Evolutionary conservation across 2,329 filamentous ascomycete species (phyloP).

Genomic region (Pyrenochaeta sp.): DNA sequence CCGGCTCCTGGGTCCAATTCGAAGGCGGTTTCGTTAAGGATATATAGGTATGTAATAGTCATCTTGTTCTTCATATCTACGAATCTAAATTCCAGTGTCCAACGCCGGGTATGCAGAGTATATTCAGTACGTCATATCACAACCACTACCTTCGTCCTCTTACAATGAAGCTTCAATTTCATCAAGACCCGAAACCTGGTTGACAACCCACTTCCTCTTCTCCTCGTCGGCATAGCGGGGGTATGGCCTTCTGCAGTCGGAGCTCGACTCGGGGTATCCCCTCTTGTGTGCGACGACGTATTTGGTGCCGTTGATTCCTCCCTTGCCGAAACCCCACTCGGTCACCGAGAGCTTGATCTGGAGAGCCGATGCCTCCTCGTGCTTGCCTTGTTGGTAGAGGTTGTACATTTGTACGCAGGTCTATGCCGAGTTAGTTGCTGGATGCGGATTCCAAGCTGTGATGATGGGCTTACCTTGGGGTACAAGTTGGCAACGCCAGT

Average conservation of each 20-base stretch:
- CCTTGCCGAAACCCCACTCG: conserved; percentile 65
- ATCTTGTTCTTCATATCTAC: background rate
- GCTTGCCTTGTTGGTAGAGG: conserved; percentile 57
- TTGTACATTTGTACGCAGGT: conserved; percentile 58
- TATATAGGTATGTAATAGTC: background rate
- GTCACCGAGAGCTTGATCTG: conserved; percentile 61
- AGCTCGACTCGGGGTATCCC: conserved; percentile 61
- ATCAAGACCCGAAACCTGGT: conserved; percentile 43
- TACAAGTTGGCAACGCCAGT: conserved; percentile 70
- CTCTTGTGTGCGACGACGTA: conserved; percentile 64
- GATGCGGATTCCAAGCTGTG: background rate
- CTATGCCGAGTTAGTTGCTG: conserved; percentile 16
- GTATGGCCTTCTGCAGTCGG: conserved; percentile 63
- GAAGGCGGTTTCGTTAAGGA: conserved; percentile 50
- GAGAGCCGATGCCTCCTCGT: conserved; percentile 56
- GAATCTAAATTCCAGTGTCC: background rate
- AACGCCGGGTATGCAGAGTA: conserved; percentile 1
- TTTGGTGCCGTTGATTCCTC: conserved; percentile 68
- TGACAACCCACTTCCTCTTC: conserved; percentile 56
- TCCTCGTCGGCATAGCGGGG: conserved; percentile 57
- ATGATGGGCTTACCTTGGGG: conserved; percentile 52
- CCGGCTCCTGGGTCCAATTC: conserved; percentile 51
- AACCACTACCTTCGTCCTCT: background rate
- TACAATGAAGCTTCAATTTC: conserved; percentile 37
- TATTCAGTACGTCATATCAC: background rate